Percentiles rank a stretch among this genome's conserved stretches.
Evolutionary conservation across 177 flowering plant species (phyloP).

Genomic region (Tripterygium wilfordii): DNA sequence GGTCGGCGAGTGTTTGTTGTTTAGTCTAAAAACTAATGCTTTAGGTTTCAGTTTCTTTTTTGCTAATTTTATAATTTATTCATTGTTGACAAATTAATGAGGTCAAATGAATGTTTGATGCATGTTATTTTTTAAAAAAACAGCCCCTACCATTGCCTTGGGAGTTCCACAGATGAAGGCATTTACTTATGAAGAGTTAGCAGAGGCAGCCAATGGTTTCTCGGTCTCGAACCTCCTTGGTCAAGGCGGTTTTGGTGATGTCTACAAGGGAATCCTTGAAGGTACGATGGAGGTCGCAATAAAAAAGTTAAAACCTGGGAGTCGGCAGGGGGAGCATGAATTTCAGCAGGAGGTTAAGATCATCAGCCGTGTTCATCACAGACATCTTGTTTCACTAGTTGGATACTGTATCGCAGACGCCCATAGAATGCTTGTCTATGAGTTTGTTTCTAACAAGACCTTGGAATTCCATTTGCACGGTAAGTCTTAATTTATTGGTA

Average conservation of each 20-base stretch:
- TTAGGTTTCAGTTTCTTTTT: too few relatives aligned
- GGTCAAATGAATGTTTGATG: too few relatives aligned
- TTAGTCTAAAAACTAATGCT: too few relatives aligned
- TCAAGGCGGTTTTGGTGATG: conserved; percentile 45
- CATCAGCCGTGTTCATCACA: conserved; percentile 28
- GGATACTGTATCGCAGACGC: conserved; percentile 38
- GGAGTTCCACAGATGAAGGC: too few relatives aligned
- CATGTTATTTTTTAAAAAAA: too few relatives aligned
- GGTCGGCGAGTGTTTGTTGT: neutral
- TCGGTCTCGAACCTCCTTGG: conserved; percentile 29
- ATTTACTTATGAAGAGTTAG: conserved; percentile 34
- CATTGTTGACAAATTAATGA: too few relatives aligned
- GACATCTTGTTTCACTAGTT: conserved; percentile 20
- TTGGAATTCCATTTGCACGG: conserved; percentile 45
- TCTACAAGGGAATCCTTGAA: conserved; percentile 35
- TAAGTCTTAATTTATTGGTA: conserved; percentile 10
- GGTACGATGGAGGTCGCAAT: conserved; percentile 36
- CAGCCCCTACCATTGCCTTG: too few relatives aligned
- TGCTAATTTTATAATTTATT: too few relatives aligned
- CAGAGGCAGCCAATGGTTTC: conserved; percentile 31
- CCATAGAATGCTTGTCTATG: conserved; percentile 43
- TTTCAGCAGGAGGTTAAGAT: conserved; percentile 44
- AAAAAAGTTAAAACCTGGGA: conserved; percentile 43
- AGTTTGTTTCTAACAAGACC: conserved; percentile 38
- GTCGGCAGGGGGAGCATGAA: conserved; percentile 48